These are phyloP conservation scores for Zalaria sp. DNA, from an alignment of 2,329 filamentous ascomycete species.

Conservation along the genomic window DNA sequence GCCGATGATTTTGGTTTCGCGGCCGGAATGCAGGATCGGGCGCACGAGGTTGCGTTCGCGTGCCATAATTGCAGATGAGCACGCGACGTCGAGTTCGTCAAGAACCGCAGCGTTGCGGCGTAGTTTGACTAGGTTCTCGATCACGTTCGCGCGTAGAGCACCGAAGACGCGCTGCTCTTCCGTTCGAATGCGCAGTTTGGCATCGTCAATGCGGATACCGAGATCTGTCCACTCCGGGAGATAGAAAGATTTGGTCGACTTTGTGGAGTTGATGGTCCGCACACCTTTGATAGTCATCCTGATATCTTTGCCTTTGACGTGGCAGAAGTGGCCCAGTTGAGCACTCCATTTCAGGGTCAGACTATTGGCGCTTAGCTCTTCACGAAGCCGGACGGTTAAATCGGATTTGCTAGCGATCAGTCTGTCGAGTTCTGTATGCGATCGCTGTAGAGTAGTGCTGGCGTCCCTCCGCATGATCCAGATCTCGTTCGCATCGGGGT, in stretches of 20 bases:
- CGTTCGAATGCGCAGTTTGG: conserved; percentile 60
- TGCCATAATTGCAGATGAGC: conserved; percentile 71
- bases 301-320: conserved; percentile 71
- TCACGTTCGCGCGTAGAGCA: conserved; percentile 58
- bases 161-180: conserved; percentile 77
- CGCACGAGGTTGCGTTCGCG: conserved; percentile 58
- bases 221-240: conserved; percentile 71
- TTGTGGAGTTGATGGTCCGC: conserved; percentile 58
- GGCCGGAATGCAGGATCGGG: conserved; percentile 52
- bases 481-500: conserved; percentile 28
- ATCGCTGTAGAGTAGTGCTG: conserved; percentile 46
- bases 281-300: conserved; percentile 29
- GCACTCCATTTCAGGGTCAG: conserved; percentile 78
- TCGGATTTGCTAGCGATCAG: conserved; percentile 46
- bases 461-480: conserved; percentile 54
- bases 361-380: conserved; percentile 39
- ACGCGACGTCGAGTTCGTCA: conserved; percentile 83
- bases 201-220: conserved; percentile 65
- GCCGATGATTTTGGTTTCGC: conserved; percentile 61
- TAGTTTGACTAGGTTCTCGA: conserved; percentile 70
- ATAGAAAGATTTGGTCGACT: conserved; percentile 74
- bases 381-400: conserved; percentile 48
- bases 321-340: conserved; percentile 76
- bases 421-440: conserved; percentile 53
- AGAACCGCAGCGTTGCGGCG: conserved; percentile 82